Evolutionary conservation across 164 flowering plant species (phyloP).

Genomic region (Brasenia schreberi): DNA sequence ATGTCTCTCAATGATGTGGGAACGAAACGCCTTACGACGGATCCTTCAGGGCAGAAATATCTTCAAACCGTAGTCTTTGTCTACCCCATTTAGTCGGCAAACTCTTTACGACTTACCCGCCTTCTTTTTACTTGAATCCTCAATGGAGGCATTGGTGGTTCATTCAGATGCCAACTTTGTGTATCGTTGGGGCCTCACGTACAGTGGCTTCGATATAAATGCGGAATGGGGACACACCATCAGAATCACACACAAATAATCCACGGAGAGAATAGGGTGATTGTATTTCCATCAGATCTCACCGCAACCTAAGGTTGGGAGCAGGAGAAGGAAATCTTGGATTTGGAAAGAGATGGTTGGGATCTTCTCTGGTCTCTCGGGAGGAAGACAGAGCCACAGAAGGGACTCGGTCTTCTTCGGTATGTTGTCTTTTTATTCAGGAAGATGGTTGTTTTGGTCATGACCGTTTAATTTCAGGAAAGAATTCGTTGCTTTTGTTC

Average conservation of each 20-base stretch:
- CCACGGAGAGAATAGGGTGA: neutral
- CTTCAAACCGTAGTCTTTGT: too few relatives aligned
- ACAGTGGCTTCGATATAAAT: constrained; percentile 1
- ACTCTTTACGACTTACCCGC: neutral
- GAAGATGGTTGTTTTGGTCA: neutral
- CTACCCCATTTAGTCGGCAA: neutral
- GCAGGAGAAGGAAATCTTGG: neutral
- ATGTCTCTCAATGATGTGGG: neutral
- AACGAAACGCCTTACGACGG: neutral
- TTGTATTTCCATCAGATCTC: neutral
- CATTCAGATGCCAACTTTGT: neutral
- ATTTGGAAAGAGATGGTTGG: neutral
- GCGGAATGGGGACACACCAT: neutral
- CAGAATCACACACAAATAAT: neutral
- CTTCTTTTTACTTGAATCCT: neutral
- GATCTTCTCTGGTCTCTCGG: neutral
- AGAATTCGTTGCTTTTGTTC: neutral
- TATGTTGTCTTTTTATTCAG: neutral
- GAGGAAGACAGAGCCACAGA: neutral
- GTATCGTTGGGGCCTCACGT: neutral
- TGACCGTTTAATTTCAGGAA: neutral
- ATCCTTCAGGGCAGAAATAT: neutral
- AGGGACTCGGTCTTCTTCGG: neutral
- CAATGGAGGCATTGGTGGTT: neutral
- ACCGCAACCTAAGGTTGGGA: neutral